Base-by-base conservation (phyloP, 2,329 filamentous ascomycete genomes). In the Thielaviopsis populi region DNA sequence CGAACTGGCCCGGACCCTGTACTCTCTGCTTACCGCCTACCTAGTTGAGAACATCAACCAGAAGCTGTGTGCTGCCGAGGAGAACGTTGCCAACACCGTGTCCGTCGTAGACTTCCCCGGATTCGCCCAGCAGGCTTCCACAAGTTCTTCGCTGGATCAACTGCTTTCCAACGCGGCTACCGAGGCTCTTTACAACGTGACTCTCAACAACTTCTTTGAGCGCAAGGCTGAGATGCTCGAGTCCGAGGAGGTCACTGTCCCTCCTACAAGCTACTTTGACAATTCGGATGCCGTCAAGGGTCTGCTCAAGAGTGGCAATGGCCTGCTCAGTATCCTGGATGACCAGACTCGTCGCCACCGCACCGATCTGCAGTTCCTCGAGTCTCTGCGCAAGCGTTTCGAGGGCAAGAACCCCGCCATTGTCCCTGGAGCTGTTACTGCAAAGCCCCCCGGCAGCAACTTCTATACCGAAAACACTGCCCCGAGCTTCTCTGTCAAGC, bases 101-200 rank as follows among this genome's bases (percentile, higher is more conserved):
- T 95, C 91, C 4, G 85, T 99, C 62, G 86, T 99, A 62, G 94
- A 99, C 73, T 99, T 99, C 75, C 94, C 94, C 0, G 94, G 94
- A 22, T 99, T 99, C 72, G 81, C 91, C 13, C 90, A 95, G 73
- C 85, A 89, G 66, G 81, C 87, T 0, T 84, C 90, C 0, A 96
- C 94, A 0, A 85, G 87, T 19, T 96, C 90, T 1, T 82, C 86
- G 0, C 80, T 99, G 10, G 94, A 99, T 69, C 94, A 97, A 75
- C 82, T 99, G 1, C 82, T 99, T 17, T 96, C 88, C 78, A 99
- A 99, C 72, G 90, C 92, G 3, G 94, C 94, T 0, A 90, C 87
- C 1, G 94, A 99, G 74, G 87, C 87, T 0, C 79, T 97, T 11
- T 96, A 96, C 77, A 94, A 96, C 72, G 85, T 96, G 70, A 91